Percentiles rank a stretch among this genome's conserved stretches.
Conservation (phyloP, 805 yeast species). For the Suhomyces vadensis region DNA sequence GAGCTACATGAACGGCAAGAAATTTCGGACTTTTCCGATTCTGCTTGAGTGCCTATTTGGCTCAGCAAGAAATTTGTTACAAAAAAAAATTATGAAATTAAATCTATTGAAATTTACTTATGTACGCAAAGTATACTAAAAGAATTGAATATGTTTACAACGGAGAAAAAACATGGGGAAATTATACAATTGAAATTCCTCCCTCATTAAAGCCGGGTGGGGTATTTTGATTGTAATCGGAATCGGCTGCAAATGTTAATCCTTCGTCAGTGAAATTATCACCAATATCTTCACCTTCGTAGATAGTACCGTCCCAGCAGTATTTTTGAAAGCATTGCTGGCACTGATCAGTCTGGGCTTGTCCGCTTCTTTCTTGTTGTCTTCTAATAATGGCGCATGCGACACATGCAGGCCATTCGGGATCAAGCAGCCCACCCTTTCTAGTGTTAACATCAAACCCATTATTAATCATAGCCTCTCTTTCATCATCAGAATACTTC, state of each 20-base stretch:
- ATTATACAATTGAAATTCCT: too few species aligned
- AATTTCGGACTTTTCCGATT: too few species aligned
- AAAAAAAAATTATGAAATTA: too few species aligned
- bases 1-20: too few species aligned
- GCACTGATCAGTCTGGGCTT: constrained; percentile 65
- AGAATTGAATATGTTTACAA: too few species aligned
- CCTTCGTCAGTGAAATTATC: constrained; percentile 14
- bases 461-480: constrained; percentile 60
- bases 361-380: constrained; percentile 65
- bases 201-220: too few species aligned
- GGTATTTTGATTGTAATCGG: too few species aligned
- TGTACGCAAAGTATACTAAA: too few species aligned
- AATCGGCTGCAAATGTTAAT: constrained; percentile 8
- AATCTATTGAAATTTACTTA: too few species aligned
- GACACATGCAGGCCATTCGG: constrained; percentile 69
- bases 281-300: constrained; percentile 8
- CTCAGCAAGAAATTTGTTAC: too few species aligned
- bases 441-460: constrained; percentile 73
- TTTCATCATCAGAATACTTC: constrained; percentile 57
- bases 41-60: too few species aligned
- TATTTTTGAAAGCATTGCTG: constrained; percentile 64
- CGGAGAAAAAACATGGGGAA: too few species aligned
- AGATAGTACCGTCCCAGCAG: constrained; percentile 68
- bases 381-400: constrained; percentile 83
- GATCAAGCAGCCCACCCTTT: constrained; percentile 63